Conservation (phyloP, 805 yeast genomes). For the Candida morakotiae region DNA sequence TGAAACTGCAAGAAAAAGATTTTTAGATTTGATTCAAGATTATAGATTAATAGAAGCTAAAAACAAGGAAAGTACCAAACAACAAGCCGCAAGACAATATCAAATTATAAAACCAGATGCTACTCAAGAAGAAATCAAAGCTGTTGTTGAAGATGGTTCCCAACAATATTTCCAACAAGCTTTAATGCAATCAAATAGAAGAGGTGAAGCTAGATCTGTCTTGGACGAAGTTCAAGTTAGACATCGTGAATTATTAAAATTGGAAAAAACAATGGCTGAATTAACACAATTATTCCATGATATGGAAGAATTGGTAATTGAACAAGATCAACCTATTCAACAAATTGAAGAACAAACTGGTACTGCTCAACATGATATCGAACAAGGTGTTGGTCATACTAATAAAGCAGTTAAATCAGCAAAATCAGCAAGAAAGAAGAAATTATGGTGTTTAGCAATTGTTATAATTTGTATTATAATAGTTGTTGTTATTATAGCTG, state of each 20-base stretch:
- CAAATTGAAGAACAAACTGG: slow-evolving; percentile 77
- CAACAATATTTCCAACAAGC: slow-evolving; percentile 96
- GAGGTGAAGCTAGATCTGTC: slow-evolving; percentile 94
- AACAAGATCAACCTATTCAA: slow-evolving; percentile 86
- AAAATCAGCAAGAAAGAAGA: slow-evolving; percentile 85
- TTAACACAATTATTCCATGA: slow-evolving; percentile 91
- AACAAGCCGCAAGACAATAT: slow-evolving; percentile 90
- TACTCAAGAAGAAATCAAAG: slow-evolving; percentile 75
- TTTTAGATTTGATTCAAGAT: slow-evolving; percentile 80
- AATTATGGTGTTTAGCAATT: slow-evolving; percentile 77
- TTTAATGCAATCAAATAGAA: slow-evolving; percentile 75
- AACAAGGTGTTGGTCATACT: slow-evolving; percentile 92
- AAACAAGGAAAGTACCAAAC: slow-evolving; percentile 77
- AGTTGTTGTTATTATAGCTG: slow-evolving; percentile 68
- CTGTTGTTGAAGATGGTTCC: slow-evolving; percentile 79
- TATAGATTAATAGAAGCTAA: slow-evolving; percentile 83
- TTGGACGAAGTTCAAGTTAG: slow-evolving; percentile 93
- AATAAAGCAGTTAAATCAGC: slow-evolving; percentile 86
- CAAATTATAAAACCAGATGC: slow-evolving; percentile 85
- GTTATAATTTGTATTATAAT: slow-evolving; percentile 54
- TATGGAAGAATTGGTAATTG: slow-evolving; percentile 93
- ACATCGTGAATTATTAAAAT: slow-evolving; percentile 90
- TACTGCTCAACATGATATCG: slow-evolving; percentile 84
- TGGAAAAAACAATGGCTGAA: slow-evolving; percentile 94
- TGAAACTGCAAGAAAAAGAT: slow-evolving; percentile 79